phyloP scores from a whole-genome alignment of 2,329 filamentous ascomycete species.

The Coniochaeta hoffmannii region DNA sequence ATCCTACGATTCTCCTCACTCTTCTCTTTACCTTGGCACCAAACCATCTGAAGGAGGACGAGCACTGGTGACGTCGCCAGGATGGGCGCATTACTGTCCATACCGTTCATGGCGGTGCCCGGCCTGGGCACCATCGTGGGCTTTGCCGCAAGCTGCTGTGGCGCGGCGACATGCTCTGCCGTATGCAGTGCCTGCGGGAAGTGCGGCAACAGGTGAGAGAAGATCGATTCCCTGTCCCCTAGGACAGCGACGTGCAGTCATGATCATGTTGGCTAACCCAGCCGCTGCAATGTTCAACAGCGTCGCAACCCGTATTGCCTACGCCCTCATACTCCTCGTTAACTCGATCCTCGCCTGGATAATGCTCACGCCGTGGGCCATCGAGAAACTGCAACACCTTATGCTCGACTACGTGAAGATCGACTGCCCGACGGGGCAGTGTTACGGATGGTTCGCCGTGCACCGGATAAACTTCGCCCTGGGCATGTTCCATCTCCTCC shows the following conservation, averaged over 20 bases:
- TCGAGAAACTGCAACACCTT: constrained; percentile 87
- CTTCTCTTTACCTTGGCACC: background rate
- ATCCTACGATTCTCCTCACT: background rate
- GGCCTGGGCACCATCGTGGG: constrained; percentile 72
- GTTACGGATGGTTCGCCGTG: constrained; percentile 92
- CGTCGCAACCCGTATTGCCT: constrained; percentile 94
- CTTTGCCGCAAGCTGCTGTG: constrained; percentile 84
- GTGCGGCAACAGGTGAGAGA: constrained; percentile 78
- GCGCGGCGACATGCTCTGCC: constrained; percentile 91
- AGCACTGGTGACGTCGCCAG: constrained; percentile 8
- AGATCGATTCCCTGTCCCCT: too few species aligned
- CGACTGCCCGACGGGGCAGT: constrained; percentile 81
- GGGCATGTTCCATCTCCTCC: constrained; percentile 83
- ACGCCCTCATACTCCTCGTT: constrained; percentile 86
- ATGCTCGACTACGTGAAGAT: constrained; percentile 96
- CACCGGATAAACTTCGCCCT: constrained; percentile 98
- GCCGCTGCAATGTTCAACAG: constrained; percentile 44
- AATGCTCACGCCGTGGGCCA: constrained; percentile 97
- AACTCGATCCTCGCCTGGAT: constrained; percentile 98
- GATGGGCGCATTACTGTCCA: constrained; percentile 88
- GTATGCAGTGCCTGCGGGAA: constrained; percentile 94
- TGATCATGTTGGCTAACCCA: constrained; percentile 5
- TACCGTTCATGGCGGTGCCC: constrained; percentile 84
- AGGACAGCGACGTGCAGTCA: too few species aligned
- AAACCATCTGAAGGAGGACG: background rate